Conservation (phyloP, 129 eudicot species). For the Lactuca sativa region DNA sequence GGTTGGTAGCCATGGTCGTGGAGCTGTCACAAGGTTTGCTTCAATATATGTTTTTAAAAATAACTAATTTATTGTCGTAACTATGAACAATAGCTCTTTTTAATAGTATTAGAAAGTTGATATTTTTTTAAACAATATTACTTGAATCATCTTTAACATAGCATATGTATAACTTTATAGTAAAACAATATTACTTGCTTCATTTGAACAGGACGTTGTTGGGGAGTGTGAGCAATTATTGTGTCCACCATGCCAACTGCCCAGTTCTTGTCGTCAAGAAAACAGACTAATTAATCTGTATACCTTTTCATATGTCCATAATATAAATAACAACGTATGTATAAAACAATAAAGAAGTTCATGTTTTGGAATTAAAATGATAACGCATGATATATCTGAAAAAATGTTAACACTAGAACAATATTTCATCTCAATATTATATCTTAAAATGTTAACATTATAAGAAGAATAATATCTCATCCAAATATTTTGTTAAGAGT, state of each 20-base stretch:
- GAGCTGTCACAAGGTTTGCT: constrained; percentile 9
- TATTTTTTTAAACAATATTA: too few relatives aligned
- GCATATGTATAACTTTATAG: neutral
- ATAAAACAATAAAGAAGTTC: neutral
- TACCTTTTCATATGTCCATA: constrained; percentile 8
- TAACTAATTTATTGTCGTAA: too few relatives aligned
- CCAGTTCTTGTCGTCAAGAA: constrained; percentile 49
- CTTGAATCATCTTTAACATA: too few relatives aligned
- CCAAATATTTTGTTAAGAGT: constrained; percentile 74
- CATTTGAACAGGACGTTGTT: constrained; percentile 24
- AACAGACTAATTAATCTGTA: constrained; percentile 11
- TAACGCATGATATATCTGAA: neutral
- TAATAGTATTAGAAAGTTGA: too few relatives aligned
- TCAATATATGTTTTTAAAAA: too few relatives aligned
- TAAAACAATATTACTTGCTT: neutral
- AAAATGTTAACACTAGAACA: neutral
- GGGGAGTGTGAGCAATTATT: constrained; percentile 47
- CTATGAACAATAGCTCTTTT: too few relatives aligned
- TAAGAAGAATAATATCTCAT: constrained; percentile 22
- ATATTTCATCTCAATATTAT: too few relatives aligned
- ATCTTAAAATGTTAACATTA: neutral
- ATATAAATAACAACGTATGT: constrained; percentile 12
- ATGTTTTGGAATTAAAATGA: neutral
- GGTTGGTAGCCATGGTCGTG: constrained; percentile 40
- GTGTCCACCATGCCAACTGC: constrained; percentile 45